phyloP scores from a whole-genome alignment of 148 eudicot genomes.

The Vaccinium macrocarpon region DNA sequence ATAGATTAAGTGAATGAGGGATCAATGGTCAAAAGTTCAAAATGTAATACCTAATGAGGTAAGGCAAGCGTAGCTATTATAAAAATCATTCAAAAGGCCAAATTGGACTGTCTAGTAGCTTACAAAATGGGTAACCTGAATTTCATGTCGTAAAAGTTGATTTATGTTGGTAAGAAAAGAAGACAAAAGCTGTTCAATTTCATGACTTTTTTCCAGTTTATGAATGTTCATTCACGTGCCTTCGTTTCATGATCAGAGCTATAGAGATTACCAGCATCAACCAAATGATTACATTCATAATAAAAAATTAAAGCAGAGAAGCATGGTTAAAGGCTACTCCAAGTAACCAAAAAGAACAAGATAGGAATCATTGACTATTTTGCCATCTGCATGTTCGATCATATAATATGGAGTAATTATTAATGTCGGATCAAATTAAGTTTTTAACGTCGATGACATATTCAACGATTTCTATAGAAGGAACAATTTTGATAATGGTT shows the following conservation, averaged over 20 bases:
- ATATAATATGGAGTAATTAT: too few species aligned
- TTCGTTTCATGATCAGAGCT: neutral
- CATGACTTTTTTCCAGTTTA: constrained; percentile 14
- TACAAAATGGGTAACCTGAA: constrained; percentile 10
- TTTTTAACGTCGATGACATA: too few species aligned
- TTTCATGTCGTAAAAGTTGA: constrained; percentile 22
- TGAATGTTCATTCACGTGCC: constrained; percentile 20
- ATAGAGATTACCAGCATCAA: constrained; percentile 5
- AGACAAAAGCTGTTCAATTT: constrained; percentile 10
- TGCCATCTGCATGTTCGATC: neutral
- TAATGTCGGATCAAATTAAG: too few species aligned
- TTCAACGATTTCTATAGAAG: neutral
- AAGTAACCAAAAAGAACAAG: constrained; percentile 15
- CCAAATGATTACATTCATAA: constrained; percentile 4
- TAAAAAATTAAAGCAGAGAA: neutral
- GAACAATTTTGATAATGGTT: too few species aligned
- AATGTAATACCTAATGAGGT: too few species aligned
- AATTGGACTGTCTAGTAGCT: neutral
- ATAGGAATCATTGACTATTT: constrained; percentile 15
- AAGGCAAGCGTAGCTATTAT: too few species aligned
- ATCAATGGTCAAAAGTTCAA: too few species aligned
- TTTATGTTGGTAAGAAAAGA: neutral
- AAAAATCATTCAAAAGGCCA: neutral
- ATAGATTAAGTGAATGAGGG: too few species aligned
- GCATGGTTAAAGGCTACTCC: neutral